Base-by-base conservation (phyloP, 768 basidiomycete genomes). In the Tylopilus vinaceipallidus region DNA sequence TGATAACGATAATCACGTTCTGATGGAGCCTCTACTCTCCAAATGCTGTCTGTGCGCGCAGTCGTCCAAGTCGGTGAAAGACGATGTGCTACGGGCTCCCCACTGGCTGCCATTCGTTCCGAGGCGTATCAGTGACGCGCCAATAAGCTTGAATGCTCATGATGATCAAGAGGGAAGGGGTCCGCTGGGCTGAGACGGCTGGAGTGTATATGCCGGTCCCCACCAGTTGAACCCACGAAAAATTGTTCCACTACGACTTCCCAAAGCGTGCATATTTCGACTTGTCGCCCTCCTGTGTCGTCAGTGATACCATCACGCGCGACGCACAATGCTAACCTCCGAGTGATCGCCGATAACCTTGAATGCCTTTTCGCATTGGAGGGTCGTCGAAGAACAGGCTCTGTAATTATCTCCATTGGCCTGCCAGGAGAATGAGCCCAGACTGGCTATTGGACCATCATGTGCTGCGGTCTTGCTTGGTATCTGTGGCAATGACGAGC, bases 1-100 rank as follows among this genome's bases (percentile, higher is more conserved):
- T 11, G 50, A 53, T 45, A 45, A 45, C 33, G 51, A 42, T 33
- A 27, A 38, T 47, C 39, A 9, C 29, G 29, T n/a, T 47, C 45
- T 22, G 40, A 8, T 4, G 14, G 19, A 11, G 19, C 16, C 12
- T n/a, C n/a, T n/a, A n/a, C n/a, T n/a, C n/a, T n/a, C n/a, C n/a
- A n/a, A n/a, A n/a, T n/a, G n/a, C n/a, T n/a, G n/a, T n/a, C n/a
- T n/a, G n/a, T n/a, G n/a, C n/a, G 43, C 8, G 41, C 16, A 23
- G 30, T 33, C 20, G 6, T n/a, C 26, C 13, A 16, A 20, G 32
- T 13, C 4, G 6, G 37, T 16, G 16, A 23, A 20, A 12, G 41
- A 9, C n/a, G 7, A n/a, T 34, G n/a, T 34, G 33, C 27, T 11
- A 29, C 27, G 27, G 9, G 4, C 4, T 29, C 27, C 27, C 27